These are phyloP conservation scores for Dactylellina leptospora DNA, from an alignment of 2,329 filamentous ascomycete species.

Conservation along the genomic window DNA sequence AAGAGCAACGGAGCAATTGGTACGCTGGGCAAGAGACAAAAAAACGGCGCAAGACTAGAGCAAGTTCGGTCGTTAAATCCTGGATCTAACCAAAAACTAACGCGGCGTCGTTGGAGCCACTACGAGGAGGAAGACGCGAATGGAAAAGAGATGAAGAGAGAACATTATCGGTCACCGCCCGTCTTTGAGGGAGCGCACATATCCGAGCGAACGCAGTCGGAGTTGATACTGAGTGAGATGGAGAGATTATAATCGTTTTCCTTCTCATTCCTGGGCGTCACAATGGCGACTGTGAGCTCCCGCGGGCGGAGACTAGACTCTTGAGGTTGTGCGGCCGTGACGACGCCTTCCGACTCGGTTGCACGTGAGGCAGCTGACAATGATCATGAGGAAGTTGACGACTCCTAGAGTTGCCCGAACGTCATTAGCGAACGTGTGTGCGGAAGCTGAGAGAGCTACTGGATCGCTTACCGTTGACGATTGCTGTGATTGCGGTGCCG, in stretches of 20 bases:
- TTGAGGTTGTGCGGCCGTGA: conserved; percentile 29
- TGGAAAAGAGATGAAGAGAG: not conserved
- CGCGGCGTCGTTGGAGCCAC: no score
- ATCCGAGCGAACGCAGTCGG: conserved; percentile 1
- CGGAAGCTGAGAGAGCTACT: not conserved
- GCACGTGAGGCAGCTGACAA: conserved; percentile 51
- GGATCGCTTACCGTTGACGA: conserved; percentile 38
- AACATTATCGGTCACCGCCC: conserved; percentile 5
- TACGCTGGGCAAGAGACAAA: no score
- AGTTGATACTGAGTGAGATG: no score
- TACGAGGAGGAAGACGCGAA: not conserved
- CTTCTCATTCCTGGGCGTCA: not conserved
- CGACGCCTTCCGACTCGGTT: conserved; percentile 35
- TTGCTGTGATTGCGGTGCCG: conserved; percentile 36
- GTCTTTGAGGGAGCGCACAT: not conserved
- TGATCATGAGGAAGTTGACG: conserved; percentile 52
- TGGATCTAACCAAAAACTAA: no score
- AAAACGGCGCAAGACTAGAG: no score
- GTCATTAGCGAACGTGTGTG: not conserved
- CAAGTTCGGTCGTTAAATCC: no score
- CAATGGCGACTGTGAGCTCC: not conserved
- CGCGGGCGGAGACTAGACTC: conserved; percentile 28
- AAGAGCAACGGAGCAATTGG: no score
- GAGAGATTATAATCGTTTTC: not conserved
- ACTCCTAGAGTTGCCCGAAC: conserved; percentile 4